Evolutionary conservation across 2,329 filamentous ascomycete genomes (phyloP), one percentile per base, ranked within the genome.

Genomic region (Pestalotiopsis sp.): DNA sequence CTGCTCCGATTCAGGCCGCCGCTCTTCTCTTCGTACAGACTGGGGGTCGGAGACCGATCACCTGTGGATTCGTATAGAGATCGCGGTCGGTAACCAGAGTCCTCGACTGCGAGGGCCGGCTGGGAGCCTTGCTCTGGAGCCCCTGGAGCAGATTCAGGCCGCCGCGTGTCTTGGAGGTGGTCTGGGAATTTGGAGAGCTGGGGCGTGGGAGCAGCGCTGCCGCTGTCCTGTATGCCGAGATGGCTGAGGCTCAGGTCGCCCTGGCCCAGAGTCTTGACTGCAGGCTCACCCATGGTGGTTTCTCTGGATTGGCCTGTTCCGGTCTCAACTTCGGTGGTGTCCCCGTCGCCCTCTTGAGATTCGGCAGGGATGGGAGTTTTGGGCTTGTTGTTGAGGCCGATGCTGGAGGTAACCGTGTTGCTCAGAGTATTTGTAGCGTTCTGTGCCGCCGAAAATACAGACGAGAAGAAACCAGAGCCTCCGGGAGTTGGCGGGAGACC

Each of bases 171-270:
- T n/a, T 76, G 72, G 4, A 70, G 60, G 23, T 80, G 71, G 41
- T 89, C 87, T 23, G 83, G 78, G 68, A 88, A 87, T 65, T 83
- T 87, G n/a, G 87, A 83, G 60, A 81, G 84, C 73, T 87, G 85
- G 3, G 89, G 87, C 40, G 87, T 90, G 63, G 85, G 79, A n/a
- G 87, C 79, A 63, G 83, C 80, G 74, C 83, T 86, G 14, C 83
- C 83, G n/a, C 83, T 77, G 64, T 93, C 91, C 12, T 86, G 80
- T 67, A 98, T 93, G 41, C 95, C 95, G 57, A 98, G 85, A 76
- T 97, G 93, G 75, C 93, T 94, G 68, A 98, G 86, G 78, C 93
- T 97, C 62, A 99, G 84, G 76, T 98, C 93, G 4, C 96, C 96
- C 75, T 90, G 90, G 13, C 96, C 96, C 64, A 99, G 85, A 0